Evolutionary conservation across 345 rosid species (phyloP), one percentile per base, ranked within the genome.

Genomic region (Cardamine occulta): DNA sequence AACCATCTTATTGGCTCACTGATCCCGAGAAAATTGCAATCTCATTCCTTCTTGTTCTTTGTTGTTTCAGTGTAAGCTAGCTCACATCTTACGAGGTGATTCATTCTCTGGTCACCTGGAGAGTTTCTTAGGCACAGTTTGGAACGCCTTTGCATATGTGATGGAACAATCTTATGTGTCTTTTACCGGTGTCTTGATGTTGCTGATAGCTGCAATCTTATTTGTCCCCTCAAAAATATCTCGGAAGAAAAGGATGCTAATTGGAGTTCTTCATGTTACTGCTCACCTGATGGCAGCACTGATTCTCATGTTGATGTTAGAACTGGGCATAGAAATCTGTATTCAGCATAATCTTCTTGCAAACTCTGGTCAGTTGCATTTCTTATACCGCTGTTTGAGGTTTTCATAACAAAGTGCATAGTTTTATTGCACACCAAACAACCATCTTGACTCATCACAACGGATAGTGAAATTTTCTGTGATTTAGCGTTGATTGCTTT

Each of bases 141-240:
- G 98, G 98, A 84, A 58, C 62, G 80, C 91, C 59, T 87, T 90
- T 81, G 63, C 75, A 62, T 85, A 88, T 68, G 74, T 95, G 80
- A 77, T 95, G 84, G 96, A 84, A 64, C 83, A 86, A 56, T 93
- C 99, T 56, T 88, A 82, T 82, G 87, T 88, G 44, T 95, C 99
- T 60, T 85, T 95, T 79, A 73, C 84, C 21, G 99, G 97, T 79
- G 88, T 83, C 65, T 9, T 90, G 76, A 14, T 88, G 64, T 78
- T 95, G 81, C 86, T 93, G 63, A 78, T 89, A 45, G 63, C 65
- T 32, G 96, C 98, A 75, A 76, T 89, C 73, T 34, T 84, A 62
- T 95, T 95, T 80, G 94, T 95, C 60, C 99, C 99, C 23, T 81
- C 98, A 23, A 95, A 95, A 82, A 67, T 85, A 68, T 86, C 99